Evolutionary conservation across 2,329 filamentous ascomycete species (phyloP), one percentile per base, ranked within the genome.

Genomic region (Talaromyces islandicus): DNA sequence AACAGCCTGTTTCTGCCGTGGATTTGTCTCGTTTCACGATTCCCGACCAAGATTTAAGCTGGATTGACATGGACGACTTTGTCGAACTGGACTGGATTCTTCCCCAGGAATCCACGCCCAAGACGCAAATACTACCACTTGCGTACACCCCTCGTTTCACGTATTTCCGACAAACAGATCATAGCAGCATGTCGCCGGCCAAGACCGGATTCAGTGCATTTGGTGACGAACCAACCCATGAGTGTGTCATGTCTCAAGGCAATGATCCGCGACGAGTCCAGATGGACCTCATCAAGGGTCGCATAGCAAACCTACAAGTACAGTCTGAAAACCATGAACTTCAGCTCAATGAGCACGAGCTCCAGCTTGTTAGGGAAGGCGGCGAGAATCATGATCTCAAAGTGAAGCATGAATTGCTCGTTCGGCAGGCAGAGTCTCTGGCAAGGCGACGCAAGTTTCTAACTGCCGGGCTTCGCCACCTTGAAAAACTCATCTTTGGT

Each of bases 21-120:
- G 85, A 88, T 71, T 80, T 96, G 55, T 96, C 92, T 0, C 88
- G 89, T 57, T 99, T 99, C 71, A 93, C 88, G 0, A 99, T 99
- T 55, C 93, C 94, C 0, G 94, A 99, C 72, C 90, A 95, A 58
- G 94, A 99, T 69, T 87, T 92, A 66, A 92, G 88, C 59, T 99
- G 94, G 94, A 92, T 99, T 64, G 94, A 99, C 70, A 97, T 99
- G 92, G 94, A 99, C 71, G 94, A 99, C 72, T 99, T 99, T 75
- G 92, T 99, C 30, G 94, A 99, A 73, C 79, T 99, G 24, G 95
- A 97, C 71, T 97, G 93, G 93, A 92, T 96, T 58, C 77, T 97
- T 25, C 93, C 93, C 0, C 89, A 91, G 14, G 91, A 96, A 70
- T 86, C 89, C 32, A 95, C 96, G 65, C 92, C 93, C 0, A 89